Conservation (phyloP, 176 grass and related monocot genomes). For the Triticum urartu region DNA sequence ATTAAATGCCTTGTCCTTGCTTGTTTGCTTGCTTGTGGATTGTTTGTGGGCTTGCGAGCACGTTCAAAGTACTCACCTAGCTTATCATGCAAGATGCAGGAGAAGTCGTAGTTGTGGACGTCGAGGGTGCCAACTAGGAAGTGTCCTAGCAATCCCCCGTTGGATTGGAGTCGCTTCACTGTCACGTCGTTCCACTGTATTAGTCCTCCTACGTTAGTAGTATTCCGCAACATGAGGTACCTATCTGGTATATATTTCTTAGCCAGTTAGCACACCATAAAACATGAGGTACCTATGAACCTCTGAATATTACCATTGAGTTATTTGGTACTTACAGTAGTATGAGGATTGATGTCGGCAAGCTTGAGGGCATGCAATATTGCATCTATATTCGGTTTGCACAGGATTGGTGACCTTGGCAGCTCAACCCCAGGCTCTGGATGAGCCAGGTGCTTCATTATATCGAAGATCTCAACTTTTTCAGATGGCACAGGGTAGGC, state of each 20-base stretch:
- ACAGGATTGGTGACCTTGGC: constrained; percentile 66
- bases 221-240: too few relatives aligned
- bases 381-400: constrained; percentile 76
- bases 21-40: too few relatives aligned
- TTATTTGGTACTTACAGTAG: constrained; percentile 52
- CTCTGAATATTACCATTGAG: not conserved
- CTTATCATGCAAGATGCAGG: too few relatives aligned
- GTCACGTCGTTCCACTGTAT: too few relatives aligned
- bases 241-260: constrained; percentile 34
- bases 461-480: constrained; percentile 57
- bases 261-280: not conserved
- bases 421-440: constrained; percentile 47
- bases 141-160: too few relatives aligned
- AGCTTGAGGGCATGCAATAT: constrained; percentile 68
- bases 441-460: constrained; percentile 53
- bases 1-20: too few relatives aligned
- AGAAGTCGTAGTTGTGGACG: too few relatives aligned
- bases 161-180: too few relatives aligned
- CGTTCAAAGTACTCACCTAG: too few relatives aligned
- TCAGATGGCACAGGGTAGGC: not conserved
- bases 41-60: too few relatives aligned
- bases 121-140: too few relatives aligned
- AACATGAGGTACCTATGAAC: not conserved
- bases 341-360: constrained; percentile 64
- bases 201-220: too few relatives aligned